Percentiles rank a stretch among this genome's conserved stretches.
Conservation (phyloP, 352 stramenopile genomes). For the Phytophthora lateralis region DNA sequence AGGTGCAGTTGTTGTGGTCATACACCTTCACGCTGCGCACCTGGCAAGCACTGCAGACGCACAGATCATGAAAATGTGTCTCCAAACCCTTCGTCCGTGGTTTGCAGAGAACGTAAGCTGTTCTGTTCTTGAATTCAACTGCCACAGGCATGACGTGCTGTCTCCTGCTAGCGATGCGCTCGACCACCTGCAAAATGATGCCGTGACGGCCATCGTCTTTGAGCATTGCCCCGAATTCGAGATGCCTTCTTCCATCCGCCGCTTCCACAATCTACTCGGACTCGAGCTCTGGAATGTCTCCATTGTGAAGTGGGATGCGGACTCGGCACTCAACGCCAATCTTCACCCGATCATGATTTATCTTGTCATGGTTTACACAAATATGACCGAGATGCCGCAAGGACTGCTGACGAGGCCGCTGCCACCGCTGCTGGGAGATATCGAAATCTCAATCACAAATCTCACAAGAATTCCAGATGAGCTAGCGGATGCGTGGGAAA, state of each 20-base stretch:
- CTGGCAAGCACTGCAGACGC: constrained; percentile 2
- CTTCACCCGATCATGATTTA: constrained; percentile 41
- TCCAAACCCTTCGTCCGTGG: constrained; percentile 43
- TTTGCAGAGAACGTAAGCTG: constrained; percentile 45
- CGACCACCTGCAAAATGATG: constrained; percentile 32
- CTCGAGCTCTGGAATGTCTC: constrained; percentile 68
- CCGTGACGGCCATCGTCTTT: constrained; percentile 43
- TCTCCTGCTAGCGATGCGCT: constrained; percentile 7
- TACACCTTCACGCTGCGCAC: constrained; percentile 21
- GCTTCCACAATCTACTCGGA: constrained; percentile 52
- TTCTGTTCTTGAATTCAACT: constrained; percentile 45
- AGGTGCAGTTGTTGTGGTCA: constrained; percentile 14
- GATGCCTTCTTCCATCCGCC: constrained; percentile 39
- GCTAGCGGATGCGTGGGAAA: constrained; percentile 29
- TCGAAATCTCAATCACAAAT: constrained; percentile 54
- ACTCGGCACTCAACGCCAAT: constrained; percentile 39
- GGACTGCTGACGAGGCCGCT: constrained; percentile 36
- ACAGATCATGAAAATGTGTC: constrained; percentile 29
- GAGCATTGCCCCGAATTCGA: constrained; percentile 44
- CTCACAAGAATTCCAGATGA: constrained; percentile 32
- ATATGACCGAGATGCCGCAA: constrained; percentile 53
- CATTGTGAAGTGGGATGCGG: constrained; percentile 36
- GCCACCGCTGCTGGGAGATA: constrained; percentile 46
- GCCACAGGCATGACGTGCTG: constrained; percentile 25
- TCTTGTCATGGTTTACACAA: constrained; percentile 49